A percentile compares a stretch with the other conserved stretches of the same genome.
phyloP scores from a whole-genome alignment of 805 yeast species.

The Maudiozyma barnettii region DNA sequence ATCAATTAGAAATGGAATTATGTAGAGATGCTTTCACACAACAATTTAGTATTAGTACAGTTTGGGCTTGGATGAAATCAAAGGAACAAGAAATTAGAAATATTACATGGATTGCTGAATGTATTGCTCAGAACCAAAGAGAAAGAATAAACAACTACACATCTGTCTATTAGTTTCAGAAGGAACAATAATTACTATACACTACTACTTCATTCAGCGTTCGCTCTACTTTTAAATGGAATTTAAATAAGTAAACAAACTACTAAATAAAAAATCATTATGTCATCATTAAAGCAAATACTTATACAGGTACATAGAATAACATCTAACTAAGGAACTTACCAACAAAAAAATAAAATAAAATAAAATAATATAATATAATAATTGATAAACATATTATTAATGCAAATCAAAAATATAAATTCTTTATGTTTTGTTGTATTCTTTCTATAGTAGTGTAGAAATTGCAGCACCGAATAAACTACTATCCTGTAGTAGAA shows the following conservation, averaged over 20 bases:
- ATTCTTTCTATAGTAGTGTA: conserved; percentile 5
- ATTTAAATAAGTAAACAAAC: not conserved
- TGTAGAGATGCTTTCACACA: conserved; percentile 93
- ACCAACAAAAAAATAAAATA: too few species aligned
- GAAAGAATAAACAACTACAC: conserved; percentile 87
- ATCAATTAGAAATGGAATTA: conserved; percentile 81
- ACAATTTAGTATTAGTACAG: conserved; percentile 80
- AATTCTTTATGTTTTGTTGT: too few species aligned
- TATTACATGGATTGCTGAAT: conserved; percentile 99
- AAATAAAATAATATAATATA: too few species aligned
- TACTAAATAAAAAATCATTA: not conserved
- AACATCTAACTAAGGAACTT: too few species aligned
- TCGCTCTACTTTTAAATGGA: not conserved
- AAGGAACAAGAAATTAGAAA: conserved; percentile 95
- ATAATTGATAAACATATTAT: too few species aligned
- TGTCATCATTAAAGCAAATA: not conserved
- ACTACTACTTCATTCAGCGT: too few species aligned
- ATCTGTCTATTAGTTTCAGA: conserved; percentile 53
- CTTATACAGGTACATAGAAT: too few species aligned
- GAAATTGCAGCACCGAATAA: conserved; percentile 23
- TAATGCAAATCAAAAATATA: too few species aligned
- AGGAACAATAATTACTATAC: not conserved
- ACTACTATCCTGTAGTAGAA: conserved; percentile 20
- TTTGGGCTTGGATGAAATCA: conserved; percentile 95
- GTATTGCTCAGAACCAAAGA: conserved; percentile 97